Evolutionary conservation across 2,329 filamentous ascomycete species (phyloP), one percentile per base, ranked within the genome.

Genomic region (Madurella mycetomatis): DNA sequence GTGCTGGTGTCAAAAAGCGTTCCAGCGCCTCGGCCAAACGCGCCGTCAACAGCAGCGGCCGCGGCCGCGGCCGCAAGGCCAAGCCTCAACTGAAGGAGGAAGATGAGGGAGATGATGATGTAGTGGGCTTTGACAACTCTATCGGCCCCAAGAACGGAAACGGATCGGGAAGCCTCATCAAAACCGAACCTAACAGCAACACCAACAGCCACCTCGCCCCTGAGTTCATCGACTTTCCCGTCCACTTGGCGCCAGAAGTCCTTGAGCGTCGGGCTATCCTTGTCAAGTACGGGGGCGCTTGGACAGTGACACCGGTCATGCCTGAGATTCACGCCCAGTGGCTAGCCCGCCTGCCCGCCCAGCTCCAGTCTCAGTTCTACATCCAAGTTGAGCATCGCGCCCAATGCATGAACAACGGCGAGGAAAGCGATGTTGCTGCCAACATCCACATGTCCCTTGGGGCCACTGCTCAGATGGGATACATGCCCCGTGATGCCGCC

Each of bases 1-100:
- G 53, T 12, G 25, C 57, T 9, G 62, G 62, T 37, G 53, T 53
- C 31, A 58, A 59, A 47, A 60, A 62, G 49, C 53, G 51, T 16
- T 18, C 19, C 16, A 42, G 40, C 41, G 13, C 47, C 34, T 25
- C 25, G 4, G 11, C 16, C 43, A 54, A 47, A 44, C 31, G 47
- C 12, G 19, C 43, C 18, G 11, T 16, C 42, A 32, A 16, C 16
- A 16, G 31, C 32, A 34, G 32, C 9, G 18, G 19, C 37, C 34
- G 19, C 7, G 39, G 19, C 16, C 54, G 54, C 30, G 31, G 46
- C 16, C 51, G 47, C 12, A 60, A 60, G 37, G 41, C 52, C 15
- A 65, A 68, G 56, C 17, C 51, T 1, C 56, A 63, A 17, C 13
- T 44, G 30, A 25, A 42, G 16, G 57, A 42, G n/a, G 41, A 58